Conservation (phyloP, 1,139 yeast species). For the Protomyces inouyei region DNA sequence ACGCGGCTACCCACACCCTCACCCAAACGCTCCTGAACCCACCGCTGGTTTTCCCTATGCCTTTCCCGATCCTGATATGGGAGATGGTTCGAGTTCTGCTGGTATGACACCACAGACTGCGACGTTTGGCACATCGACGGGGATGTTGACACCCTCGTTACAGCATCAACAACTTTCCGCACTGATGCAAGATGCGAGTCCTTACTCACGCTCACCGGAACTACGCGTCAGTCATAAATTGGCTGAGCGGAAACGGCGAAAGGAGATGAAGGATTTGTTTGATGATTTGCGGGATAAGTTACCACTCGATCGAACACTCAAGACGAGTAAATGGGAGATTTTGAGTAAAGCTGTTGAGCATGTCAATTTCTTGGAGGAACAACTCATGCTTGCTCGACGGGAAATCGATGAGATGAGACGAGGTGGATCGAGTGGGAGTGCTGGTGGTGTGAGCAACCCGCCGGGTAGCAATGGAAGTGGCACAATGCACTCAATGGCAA, state of each 20-base stretch:
- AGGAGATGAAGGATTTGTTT: slow-evolving; percentile 34
- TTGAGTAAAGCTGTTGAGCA: slow-evolving; percentile 32
- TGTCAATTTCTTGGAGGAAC: slow-evolving; percentile 15
- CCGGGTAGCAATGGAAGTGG: background rate
- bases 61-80: slow-evolving; percentile 29
- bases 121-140: background rate
- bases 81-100: slow-evolving; percentile 1
- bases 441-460: background rate
- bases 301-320: slow-evolving; percentile 34
- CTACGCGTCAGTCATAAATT: slow-evolving; percentile 35
- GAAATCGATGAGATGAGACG: slow-evolving; percentile 20
- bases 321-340: slow-evolving; percentile 34
- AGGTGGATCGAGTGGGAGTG: background rate
- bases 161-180: slow-evolving; percentile 6
- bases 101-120: background rate
- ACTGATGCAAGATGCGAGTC: slow-evolving; percentile 23
- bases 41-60: slow-evolving; percentile 30
- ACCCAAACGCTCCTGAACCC: slow-evolving; percentile 32
- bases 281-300: slow-evolving; percentile 33
- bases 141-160: background rate
- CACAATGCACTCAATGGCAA: background rate
- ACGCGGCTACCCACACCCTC: slow-evolving; percentile 43
- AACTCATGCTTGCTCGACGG: slow-evolving; percentile 6
- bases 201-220: slow-evolving; percentile 35
- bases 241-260: slow-evolving; percentile 35